Evolutionary conservation across 1,139 yeast genomes (phyloP).

Genomic region (Debaryomycetaceae sp.): DNA sequence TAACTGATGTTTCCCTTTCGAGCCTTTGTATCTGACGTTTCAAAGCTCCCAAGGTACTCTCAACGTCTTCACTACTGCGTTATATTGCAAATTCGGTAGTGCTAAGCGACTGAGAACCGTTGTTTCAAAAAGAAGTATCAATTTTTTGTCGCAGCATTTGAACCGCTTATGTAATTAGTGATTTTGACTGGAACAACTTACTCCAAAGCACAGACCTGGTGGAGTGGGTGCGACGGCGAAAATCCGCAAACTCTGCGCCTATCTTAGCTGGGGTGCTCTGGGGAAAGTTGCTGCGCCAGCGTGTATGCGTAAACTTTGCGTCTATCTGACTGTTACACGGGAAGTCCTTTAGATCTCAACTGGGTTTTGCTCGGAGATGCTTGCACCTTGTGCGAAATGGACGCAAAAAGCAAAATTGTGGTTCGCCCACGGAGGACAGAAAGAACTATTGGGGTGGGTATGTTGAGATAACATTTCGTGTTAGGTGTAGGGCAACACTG

Average conservation of each 20-base stretch:
- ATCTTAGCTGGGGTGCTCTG: too few species aligned
- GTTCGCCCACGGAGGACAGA: background rate
- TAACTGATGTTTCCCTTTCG: background rate
- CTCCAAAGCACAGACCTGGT: too few species aligned
- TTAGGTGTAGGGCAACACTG: too few species aligned
- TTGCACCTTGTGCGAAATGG: background rate
- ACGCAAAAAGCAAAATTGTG: background rate
- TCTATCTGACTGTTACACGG: too few species aligned
- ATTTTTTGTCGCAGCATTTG: slow-evolving; percentile 4
- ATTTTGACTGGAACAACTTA: too few species aligned
- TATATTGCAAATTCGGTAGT: background rate
- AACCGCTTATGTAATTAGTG: slow-evolving; percentile 1
- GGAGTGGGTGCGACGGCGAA: too few species aligned
- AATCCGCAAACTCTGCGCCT: too few species aligned
- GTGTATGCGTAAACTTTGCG: too few species aligned
- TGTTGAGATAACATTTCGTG: too few species aligned
- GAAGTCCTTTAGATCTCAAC: too few species aligned
- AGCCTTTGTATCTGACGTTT: background rate
- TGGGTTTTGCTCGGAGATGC: background rate
- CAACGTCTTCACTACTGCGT: background rate
- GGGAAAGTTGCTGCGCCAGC: too few species aligned
- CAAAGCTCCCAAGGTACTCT: background rate
- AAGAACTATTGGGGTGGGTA: too few species aligned
- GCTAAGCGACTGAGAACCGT: background rate
- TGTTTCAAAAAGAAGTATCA: background rate